Conservation (phyloP, 2,329 filamentous ascomycete genomes). For the Dactylellina leptospora region DNA sequence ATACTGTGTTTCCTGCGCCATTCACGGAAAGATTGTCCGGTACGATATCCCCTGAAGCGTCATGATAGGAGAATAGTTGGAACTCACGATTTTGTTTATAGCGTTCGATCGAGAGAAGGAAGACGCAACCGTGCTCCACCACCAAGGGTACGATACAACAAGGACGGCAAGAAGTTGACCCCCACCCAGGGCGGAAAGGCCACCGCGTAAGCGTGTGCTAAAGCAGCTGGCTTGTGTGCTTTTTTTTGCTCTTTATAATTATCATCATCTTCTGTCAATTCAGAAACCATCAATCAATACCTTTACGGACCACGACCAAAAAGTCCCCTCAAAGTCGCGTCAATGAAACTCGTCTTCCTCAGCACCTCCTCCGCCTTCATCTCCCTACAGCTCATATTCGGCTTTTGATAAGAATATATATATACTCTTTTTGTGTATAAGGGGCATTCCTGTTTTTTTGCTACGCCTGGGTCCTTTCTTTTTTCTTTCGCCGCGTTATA, state of each 20-base stretch:
- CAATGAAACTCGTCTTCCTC: constrained; percentile 9
- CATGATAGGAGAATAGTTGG: not conserved
- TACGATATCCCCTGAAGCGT: constrained; percentile 68
- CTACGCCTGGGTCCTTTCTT: constrained; percentile 35
- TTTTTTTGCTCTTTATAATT: constrained; percentile 30
- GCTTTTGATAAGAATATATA: constrained; percentile 46
- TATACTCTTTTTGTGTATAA: constrained; percentile 52
- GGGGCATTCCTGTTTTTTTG: constrained; percentile 49
- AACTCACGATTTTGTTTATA: constrained; percentile 65
- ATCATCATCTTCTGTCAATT: constrained; percentile 11
- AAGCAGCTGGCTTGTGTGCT: constrained; percentile 1
- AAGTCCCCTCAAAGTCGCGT: constrained; percentile 26
- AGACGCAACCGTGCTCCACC: constrained; percentile 99
- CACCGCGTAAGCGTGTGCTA: constrained; percentile 57
- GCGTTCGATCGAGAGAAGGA: constrained; percentile 95
- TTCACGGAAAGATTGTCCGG: constrained; percentile 99
- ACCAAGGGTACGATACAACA: constrained; percentile 98
- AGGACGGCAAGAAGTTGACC: constrained; percentile 99
- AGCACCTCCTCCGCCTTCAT: constrained; percentile 11
- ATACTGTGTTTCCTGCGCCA: constrained; percentile 99
- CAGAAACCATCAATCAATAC: constrained; percentile 25
- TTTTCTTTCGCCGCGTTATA: constrained; percentile 42
- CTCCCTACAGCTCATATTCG: constrained; percentile 7
- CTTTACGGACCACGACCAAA: constrained; percentile 27
- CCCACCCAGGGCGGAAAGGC: constrained; percentile 79